These are phyloP conservation scores for Dianthus caryophyllus DNA, from an alignment of 148 eudicot species.

Conservation along the genomic window DNA sequence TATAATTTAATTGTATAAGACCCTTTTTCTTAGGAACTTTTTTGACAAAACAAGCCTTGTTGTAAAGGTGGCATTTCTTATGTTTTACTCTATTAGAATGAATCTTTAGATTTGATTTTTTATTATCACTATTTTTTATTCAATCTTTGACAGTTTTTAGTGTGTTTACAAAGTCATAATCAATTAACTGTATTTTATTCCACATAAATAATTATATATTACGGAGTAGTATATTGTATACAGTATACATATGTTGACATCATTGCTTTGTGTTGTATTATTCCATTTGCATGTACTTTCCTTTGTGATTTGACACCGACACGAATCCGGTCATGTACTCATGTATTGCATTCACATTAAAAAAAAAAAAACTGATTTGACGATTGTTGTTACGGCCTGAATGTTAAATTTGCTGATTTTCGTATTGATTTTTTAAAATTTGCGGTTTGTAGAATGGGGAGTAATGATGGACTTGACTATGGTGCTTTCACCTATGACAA, in stretches of 20 bases:
- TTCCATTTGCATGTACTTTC: neutral
- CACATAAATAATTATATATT: too few relatives aligned
- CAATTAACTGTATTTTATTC: slow-evolving; percentile 1
- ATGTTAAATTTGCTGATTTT: neutral
- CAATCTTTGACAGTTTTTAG: neutral
- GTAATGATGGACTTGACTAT: slow-evolving; percentile 33
- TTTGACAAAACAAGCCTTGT: neutral
- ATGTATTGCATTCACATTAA: neutral
- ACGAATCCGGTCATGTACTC: neutral
- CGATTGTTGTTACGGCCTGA: neutral
- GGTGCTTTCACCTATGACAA: slow-evolving; percentile 50
- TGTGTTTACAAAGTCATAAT: neutral
- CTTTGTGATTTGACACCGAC: neutral
- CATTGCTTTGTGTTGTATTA: slow-evolving; percentile 2
- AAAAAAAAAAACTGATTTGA: too few relatives aligned
- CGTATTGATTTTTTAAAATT: neutral
- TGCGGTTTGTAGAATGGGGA: slow-evolving; percentile 37
- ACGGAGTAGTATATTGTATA: neutral
- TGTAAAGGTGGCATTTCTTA: slow-evolving; percentile 2
- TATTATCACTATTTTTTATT: neutral
- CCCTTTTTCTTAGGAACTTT: too few relatives aligned
- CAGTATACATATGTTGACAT: neutral
- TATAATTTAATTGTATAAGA: too few relatives aligned
- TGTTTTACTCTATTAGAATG: neutral
- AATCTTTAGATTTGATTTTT: neutral